Conservation (phyloP, 2,329 filamentous ascomycete genomes). For the Penicillium sp. region DNA sequence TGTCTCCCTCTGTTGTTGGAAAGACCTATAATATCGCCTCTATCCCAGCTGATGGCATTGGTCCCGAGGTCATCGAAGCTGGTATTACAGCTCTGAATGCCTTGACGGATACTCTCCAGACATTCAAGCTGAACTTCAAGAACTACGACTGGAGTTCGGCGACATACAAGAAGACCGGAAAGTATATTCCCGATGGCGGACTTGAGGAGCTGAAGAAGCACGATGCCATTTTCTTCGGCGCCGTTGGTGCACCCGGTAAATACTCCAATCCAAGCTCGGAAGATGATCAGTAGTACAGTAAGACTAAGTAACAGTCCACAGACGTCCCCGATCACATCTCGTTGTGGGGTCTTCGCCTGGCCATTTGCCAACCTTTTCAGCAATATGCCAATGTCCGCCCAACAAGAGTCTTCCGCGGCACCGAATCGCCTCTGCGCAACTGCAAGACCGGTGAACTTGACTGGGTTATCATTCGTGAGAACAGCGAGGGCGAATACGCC, state of each 20-base stretch:
- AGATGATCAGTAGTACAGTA: neutral
- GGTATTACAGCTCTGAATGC: constrained; percentile 61
- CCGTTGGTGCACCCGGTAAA: constrained; percentile 61
- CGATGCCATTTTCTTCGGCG: constrained; percentile 68
- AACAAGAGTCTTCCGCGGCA: constrained; percentile 61
- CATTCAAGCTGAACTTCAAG: constrained; percentile 61
- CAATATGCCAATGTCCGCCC: constrained; percentile 70
- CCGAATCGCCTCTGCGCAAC: constrained; percentile 57
- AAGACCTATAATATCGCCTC: constrained; percentile 56
- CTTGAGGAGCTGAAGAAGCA: constrained; percentile 58
- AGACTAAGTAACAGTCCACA: constrained; percentile 15
- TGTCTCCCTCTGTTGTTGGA: constrained; percentile 16
- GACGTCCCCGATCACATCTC: constrained; percentile 67
- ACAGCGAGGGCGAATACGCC: constrained; percentile 66
- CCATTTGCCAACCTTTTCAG: constrained; percentile 66
- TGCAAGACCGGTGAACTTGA: constrained; percentile 60
- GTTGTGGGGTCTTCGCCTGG: constrained; percentile 66
- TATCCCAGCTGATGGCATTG: constrained; percentile 70
- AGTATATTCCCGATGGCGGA: constrained; percentile 63
- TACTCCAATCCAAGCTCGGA: neutral
- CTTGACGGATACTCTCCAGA: constrained; percentile 45
- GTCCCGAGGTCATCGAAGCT: constrained; percentile 65
- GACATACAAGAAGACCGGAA: constrained; percentile 64
- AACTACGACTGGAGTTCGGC: constrained; percentile 68
- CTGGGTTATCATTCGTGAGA: constrained; percentile 67